Percentiles rank a stretch among this genome's conserved stretches.
phyloP scores from a whole-genome alignment of 257 asterid genomes.

The Salvia miltiorrhiza region DNA sequence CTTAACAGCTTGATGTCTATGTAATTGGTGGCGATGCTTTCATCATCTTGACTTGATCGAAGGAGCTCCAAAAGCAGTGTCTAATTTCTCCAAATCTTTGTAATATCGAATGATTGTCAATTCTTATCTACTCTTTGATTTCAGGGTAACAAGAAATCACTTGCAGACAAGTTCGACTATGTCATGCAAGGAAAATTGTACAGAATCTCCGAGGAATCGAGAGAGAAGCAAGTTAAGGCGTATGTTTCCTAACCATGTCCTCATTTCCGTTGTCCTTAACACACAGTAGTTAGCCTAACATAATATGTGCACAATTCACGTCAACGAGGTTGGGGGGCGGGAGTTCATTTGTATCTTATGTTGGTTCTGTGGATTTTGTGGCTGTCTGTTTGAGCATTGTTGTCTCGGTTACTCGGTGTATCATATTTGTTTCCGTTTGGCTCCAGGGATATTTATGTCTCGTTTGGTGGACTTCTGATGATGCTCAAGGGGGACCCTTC shows the following conservation, averaged over 20 bases:
- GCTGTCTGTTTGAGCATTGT: background rate
- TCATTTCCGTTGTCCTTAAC: background rate
- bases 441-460: constrained; percentile 60
- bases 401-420: background rate
- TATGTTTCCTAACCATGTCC: constrained; percentile 30
- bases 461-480: constrained; percentile 80
- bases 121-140: background rate
- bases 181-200: constrained; percentile 94
- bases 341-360: background rate
- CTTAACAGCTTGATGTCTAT: background rate
- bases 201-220: constrained; percentile 70
- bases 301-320: background rate
- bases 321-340: background rate
- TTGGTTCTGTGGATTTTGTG: background rate
- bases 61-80: too few species aligned
- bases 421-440: constrained; percentile 4
- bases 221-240: constrained; percentile 65
- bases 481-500: constrained; percentile 58
- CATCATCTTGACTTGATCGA: too few species aligned
- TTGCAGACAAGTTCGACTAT: constrained; percentile 48
- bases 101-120: background rate
- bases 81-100: background rate
- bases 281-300: background rate
- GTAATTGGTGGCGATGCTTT: background rate
- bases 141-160: constrained; percentile 53